Percentiles rank a stretch among this genome's conserved stretches.
phyloP scores from a whole-genome alignment of 768 basidiomycete species.

The Termitomyces heimii region DNA sequence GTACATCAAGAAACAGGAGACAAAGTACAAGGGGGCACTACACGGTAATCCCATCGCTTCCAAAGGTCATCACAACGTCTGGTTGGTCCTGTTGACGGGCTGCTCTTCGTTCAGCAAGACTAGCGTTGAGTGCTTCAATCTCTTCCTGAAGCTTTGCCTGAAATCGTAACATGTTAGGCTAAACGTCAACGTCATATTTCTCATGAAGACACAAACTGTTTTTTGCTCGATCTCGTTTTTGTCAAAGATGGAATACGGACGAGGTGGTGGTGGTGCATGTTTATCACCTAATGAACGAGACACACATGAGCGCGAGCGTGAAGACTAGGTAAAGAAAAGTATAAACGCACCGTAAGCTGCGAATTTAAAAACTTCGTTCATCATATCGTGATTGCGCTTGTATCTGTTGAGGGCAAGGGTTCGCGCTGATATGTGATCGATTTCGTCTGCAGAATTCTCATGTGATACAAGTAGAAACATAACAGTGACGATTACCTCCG shows the following conservation, averaged over 20 bases:
- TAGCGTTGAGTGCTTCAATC: constrained; percentile 47
- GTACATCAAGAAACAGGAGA: not conserved
- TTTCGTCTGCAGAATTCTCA: constrained; percentile 41
- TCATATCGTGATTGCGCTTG: constrained; percentile 75
- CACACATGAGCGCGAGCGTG: not conserved
- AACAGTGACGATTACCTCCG: constrained; percentile 35
- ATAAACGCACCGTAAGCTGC: constrained; percentile 61
- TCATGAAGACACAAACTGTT: constrained; percentile 33
- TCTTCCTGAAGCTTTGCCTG: constrained; percentile 57
- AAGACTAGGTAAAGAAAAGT: not conserved
- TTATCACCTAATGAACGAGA: constrained; percentile 33
- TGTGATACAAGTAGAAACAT: not conserved
- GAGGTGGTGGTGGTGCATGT: constrained; percentile 27
- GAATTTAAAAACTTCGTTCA: constrained; percentile 75
- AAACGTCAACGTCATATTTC: not conserved
- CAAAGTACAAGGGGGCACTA: not conserved
- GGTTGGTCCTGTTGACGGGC: constrained; percentile 13
- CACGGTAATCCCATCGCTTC: constrained; percentile 1
- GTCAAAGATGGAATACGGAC: constrained; percentile 59
- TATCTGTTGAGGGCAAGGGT: constrained; percentile 69
- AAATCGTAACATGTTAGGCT: not conserved
- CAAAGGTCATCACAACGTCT: constrained; percentile 7
- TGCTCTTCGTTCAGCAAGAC: constrained; percentile 38
- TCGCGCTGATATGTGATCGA: constrained; percentile 66
- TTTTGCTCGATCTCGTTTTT: constrained; percentile 51